Evolutionary conservation across 306 rosid genomes (phyloP).

Genomic region (Cicer arietinum): DNA sequence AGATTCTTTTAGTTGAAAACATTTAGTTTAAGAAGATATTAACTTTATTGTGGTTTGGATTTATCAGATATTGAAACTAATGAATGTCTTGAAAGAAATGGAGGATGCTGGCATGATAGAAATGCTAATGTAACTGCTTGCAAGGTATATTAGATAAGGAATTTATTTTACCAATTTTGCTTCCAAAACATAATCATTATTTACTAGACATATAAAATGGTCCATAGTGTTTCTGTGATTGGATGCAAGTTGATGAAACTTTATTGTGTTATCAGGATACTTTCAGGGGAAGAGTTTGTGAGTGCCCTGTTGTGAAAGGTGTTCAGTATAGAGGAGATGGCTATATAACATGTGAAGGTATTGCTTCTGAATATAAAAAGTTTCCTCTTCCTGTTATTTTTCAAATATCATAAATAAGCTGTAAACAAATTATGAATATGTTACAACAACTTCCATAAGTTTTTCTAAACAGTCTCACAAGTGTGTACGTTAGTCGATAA

Average conservation of each 20-base stretch:
- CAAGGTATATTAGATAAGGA: slow-evolving; percentile 61
- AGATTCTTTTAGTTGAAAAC: slow-evolving; percentile 14
- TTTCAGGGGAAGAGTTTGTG: slow-evolving; percentile 93
- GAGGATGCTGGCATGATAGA: slow-evolving; percentile 84
- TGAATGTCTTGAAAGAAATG: slow-evolving; percentile 77
- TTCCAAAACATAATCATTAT: slow-evolving; percentile 9
- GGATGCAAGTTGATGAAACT: slow-evolving; percentile 3
- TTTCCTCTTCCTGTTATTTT: slow-evolving; percentile 14
- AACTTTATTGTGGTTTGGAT: slow-evolving; percentile 28
- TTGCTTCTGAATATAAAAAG: not conserved
- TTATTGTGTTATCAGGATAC: slow-evolving; percentile 71
- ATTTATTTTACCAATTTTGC: not conserved
- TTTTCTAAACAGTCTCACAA: too few species aligned
- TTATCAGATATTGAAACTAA: slow-evolving; percentile 81
- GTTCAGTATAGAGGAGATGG: slow-evolving; percentile 92
- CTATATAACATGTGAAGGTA: slow-evolving; percentile 81
- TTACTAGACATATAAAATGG: not conserved
- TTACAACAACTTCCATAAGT: too few species aligned
- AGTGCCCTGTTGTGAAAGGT: slow-evolving; percentile 84
- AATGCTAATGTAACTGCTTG: slow-evolving; percentile 76
- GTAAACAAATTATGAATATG: too few species aligned
- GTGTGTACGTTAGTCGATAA: too few species aligned
- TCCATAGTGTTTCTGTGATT: slow-evolving; percentile 5
- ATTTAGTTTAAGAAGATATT: not conserved
- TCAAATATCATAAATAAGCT: not conserved